Percentiles rank a stretch among this genome's conserved stretches.
These are phyloP conservation scores for Debaryomyces tyrocola DNA, from an alignment of 805 yeast genomes.

Conservation along the genomic window DNA sequence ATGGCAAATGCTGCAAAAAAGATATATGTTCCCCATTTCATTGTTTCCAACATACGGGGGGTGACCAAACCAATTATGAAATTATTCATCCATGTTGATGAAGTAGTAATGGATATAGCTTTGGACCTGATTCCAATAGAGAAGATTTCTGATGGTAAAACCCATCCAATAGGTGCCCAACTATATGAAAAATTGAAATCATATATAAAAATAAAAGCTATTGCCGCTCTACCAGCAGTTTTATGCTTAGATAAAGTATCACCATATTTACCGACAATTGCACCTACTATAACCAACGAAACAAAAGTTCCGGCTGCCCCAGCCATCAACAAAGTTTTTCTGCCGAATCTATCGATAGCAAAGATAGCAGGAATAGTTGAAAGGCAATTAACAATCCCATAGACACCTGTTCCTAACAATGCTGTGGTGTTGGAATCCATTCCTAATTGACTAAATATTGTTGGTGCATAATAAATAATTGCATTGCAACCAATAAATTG, in stretches of 20 bases:
- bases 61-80: slow-evolving; percentile 39
- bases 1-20: slow-evolving; percentile 50
- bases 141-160: slow-evolving; percentile 35
- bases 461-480: slow-evolving; percentile 35
- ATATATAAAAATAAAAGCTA: slow-evolving; percentile 31
- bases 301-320: slow-evolving; percentile 33
- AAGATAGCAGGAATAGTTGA: slow-evolving; percentile 34
- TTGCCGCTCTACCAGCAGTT: slow-evolving; percentile 29
- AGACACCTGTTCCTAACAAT: slow-evolving; percentile 27
- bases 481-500: slow-evolving; percentile 35
- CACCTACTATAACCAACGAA: slow-evolving; percentile 27
- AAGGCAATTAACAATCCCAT: slow-evolving; percentile 31
- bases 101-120: slow-evolving; percentile 34
- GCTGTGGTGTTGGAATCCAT: slow-evolving; percentile 23
- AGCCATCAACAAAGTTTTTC: slow-evolving; percentile 32
- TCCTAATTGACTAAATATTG: slow-evolving; percentile 30
- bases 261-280: slow-evolving; percentile 17
- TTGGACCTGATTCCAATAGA: slow-evolving; percentile 37
- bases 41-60: slow-evolving; percentile 24
- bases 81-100: slow-evolving; percentile 37
- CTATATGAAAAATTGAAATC: slow-evolving; percentile 39
- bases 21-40: slow-evolving; percentile 29
- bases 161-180: slow-evolving; percentile 39
- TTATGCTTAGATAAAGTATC: slow-evolving; percentile 15
- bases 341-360: slow-evolving; percentile 33